Evolutionary conservation across 2,329 filamentous ascomycete genomes (phyloP).

Genomic region (Diaporthe sp.): DNA sequence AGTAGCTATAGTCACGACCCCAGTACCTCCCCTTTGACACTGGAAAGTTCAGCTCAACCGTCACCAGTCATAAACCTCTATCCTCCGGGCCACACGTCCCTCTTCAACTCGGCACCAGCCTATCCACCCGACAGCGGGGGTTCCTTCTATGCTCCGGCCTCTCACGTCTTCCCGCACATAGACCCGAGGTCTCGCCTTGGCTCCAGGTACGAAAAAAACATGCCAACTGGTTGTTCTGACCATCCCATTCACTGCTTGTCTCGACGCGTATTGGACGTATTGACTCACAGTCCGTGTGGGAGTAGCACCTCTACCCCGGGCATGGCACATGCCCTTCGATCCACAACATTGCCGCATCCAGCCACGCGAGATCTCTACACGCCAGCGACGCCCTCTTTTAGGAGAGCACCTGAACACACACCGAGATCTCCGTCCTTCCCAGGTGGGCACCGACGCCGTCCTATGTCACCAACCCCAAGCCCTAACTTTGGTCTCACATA

Average conservation of each 20-base stretch:
- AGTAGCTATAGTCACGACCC: slow-evolving; percentile 69
- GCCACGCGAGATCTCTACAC: slow-evolving; percentile 68
- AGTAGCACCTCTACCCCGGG: slow-evolving; percentile 66
- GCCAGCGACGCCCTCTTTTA: slow-evolving; percentile 63
- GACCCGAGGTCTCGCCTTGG: slow-evolving; percentile 68
- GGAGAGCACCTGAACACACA: slow-evolving; percentile 63
- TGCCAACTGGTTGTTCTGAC: slow-evolving; percentile 40
- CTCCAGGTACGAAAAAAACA: slow-evolving; percentile 66
- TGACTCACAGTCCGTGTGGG: slow-evolving; percentile 53
- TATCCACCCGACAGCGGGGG: slow-evolving; percentile 64
- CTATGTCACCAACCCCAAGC: slow-evolving; percentile 67
- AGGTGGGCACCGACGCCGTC: slow-evolving; percentile 61
- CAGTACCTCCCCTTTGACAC: slow-evolving; percentile 64
- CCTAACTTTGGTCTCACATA: slow-evolving; percentile 59
- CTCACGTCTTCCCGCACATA: slow-evolving; percentile 61
- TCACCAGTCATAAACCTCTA: slow-evolving; percentile 65
- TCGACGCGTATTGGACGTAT: slow-evolving; percentile 31
- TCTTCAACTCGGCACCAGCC: slow-evolving; percentile 60
- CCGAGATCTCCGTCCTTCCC: slow-evolving; percentile 67
- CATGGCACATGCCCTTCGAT: slow-evolving; percentile 71
- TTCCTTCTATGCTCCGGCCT: slow-evolving; percentile 62
- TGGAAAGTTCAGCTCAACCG: slow-evolving; percentile 66
- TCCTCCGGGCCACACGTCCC: slow-evolving; percentile 57
- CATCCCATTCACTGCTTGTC: slow-evolving; percentile 26
- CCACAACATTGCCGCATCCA: slow-evolving; percentile 66